These are phyloP conservation scores for Oryza glumipatula DNA, from an alignment of 176 grass and related monocot species.

Conservation along the genomic window DNA sequence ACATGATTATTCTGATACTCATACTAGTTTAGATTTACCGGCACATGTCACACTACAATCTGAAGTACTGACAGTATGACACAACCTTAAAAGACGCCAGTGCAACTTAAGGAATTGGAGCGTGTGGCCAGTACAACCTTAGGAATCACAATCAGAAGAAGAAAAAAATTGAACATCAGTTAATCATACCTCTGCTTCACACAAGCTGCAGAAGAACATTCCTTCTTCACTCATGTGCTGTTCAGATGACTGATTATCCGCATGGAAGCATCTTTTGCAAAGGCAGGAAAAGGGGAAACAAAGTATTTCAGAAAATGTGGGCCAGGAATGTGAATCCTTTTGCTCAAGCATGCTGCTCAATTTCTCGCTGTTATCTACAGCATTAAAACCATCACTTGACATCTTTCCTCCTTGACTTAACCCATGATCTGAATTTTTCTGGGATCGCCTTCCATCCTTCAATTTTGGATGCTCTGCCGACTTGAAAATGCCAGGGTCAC, in stretches of 20 bases:
- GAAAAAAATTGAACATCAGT: not conserved
- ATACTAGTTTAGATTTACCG: not conserved
- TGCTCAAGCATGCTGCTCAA: constrained; percentile 51
- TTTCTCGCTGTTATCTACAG: constrained; percentile 52
- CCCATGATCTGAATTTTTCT: constrained; percentile 44
- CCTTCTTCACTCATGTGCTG: constrained; percentile 76
- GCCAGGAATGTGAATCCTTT: constrained; percentile 52
- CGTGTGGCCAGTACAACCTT: not conserved
- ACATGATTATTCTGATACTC: constrained; percentile 11
- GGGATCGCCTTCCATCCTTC: constrained; percentile 48
- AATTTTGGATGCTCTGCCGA: constrained; percentile 55
- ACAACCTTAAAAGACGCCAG: not conserved
- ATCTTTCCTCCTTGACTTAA: constrained; percentile 49
- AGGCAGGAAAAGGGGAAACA: constrained; percentile 58
- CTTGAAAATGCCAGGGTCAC: constrained; percentile 84
- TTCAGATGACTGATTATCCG: constrained; percentile 58
- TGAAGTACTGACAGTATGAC: not conserved
- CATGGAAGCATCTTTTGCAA: constrained; percentile 53
- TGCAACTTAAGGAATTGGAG: not conserved
- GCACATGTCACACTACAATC: not conserved
- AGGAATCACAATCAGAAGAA: not conserved
- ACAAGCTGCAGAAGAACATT: constrained; percentile 96
- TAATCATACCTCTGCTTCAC: constrained; percentile 86
- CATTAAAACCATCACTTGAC: constrained; percentile 37
- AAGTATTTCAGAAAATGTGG: constrained; percentile 44